Evolutionary conservation across 1,139 yeast species (phyloP).

Genomic region (Yamadazyma dushanensis): DNA sequence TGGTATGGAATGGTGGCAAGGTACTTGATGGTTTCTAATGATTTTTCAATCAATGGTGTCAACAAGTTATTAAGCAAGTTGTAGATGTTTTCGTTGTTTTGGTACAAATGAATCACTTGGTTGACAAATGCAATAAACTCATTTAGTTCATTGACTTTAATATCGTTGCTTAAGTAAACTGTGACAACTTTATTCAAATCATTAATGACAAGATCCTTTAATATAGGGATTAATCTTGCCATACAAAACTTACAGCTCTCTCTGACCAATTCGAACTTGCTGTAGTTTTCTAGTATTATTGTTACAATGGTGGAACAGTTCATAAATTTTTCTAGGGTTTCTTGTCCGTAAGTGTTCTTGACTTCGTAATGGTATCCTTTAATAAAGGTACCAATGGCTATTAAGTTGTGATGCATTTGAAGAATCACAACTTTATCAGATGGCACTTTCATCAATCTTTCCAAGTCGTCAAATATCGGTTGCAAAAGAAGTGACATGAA

Average conservation of each 20-base stretch:
- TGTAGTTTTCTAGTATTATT: constrained; percentile 77
- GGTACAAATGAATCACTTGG: constrained; percentile 80
- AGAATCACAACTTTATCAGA: constrained; percentile 38
- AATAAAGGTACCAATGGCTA: constrained; percentile 88
- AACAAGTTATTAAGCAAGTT: constrained; percentile 71
- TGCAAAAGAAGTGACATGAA: constrained; percentile 65
- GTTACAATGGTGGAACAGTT: constrained; percentile 81
- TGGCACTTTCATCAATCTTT: constrained; percentile 29
- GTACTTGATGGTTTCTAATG: constrained; percentile 52
- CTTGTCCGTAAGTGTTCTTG: constrained; percentile 27
- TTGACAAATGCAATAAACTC: constrained; percentile 87
- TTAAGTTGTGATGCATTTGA: constrained; percentile 81
- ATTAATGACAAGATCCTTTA: constrained; percentile 45
- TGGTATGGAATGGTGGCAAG: constrained; percentile 10
- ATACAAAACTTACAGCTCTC: constrained; percentile 86
- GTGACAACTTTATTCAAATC: constrained; percentile 75
- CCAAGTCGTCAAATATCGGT: constrained; percentile 78
- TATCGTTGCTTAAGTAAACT: constrained; percentile 62
- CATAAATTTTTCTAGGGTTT: constrained; percentile 54
- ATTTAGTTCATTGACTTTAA: constrained; percentile 64
- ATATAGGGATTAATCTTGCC: constrained; percentile 79
- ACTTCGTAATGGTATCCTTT: constrained; percentile 68
- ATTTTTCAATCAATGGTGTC: constrained; percentile 69
- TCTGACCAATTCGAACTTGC: constrained; percentile 67
- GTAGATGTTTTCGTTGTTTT: constrained; percentile 65